Evolutionary conservation across 108 stramenopile genomes (phyloP).

Genomic region (Cyclotella atomus): DNA sequence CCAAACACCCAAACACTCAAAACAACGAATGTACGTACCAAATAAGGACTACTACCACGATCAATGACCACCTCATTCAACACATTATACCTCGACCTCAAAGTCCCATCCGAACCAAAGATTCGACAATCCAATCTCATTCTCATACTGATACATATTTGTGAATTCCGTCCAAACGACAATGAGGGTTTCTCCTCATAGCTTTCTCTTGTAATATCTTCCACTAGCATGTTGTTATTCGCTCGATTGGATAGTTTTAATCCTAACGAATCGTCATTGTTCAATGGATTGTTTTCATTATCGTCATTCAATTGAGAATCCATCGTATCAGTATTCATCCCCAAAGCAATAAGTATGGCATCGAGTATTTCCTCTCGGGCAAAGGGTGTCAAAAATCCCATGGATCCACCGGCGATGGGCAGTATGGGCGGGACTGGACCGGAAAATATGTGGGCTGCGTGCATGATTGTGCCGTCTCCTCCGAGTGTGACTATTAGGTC

Average conservation of each 20-base stretch:
- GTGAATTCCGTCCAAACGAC: conserved; percentile 68
- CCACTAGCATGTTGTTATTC: conserved; percentile 37
- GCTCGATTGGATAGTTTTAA: conserved; percentile 25
- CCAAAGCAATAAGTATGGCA: conserved; percentile 73
- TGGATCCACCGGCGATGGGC: conserved; percentile 87
- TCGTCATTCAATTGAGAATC: conserved; percentile 22
- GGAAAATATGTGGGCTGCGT: conserved; percentile 64
- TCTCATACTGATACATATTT: conserved; percentile 86
- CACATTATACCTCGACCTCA: conserved; percentile 78
- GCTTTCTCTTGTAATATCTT: conserved; percentile 29
- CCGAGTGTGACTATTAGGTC: conserved; percentile 84
- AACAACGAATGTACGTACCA: too few relatives aligned
- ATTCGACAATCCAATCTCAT: conserved; percentile 92
- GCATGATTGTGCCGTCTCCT: conserved; percentile 86
- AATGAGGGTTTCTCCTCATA: conserved; percentile 45
- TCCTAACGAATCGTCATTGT: conserved; percentile 3
- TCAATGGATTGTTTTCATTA: conserved; percentile 1
- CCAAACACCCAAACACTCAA: too few relatives aligned
- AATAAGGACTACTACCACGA: conserved; percentile 89
- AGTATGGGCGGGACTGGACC: conserved; percentile 88
- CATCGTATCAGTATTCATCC: too few relatives aligned
- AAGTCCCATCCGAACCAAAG: conserved; percentile 66
- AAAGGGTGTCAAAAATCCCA: conserved; percentile 96
- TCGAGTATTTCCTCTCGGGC: conserved; percentile 76
- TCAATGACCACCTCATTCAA: conserved; percentile 97